phyloP scores from a whole-genome alignment of 129 eudicot species.

The Escallonia herrerae region DNA sequence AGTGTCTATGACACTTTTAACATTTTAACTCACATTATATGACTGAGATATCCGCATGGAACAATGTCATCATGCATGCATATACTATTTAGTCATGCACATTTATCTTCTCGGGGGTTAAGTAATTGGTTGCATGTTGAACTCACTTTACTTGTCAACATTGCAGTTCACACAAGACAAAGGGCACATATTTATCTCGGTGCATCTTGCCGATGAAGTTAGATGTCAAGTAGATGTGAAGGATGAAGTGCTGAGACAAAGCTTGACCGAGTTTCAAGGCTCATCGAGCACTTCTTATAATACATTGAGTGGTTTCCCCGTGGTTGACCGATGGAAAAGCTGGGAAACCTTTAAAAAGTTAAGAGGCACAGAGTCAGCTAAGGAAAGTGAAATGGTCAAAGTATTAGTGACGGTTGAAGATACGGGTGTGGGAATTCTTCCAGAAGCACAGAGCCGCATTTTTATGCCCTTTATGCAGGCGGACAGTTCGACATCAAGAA shows the following conservation, averaged over 20 bases:
- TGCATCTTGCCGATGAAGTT: conserved; percentile 74
- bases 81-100: no score
- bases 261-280: conserved; percentile 17
- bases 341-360: conserved; percentile 48
- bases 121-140: neutral
- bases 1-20: no score
- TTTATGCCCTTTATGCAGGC: conserved; percentile 97
- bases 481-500: conserved; percentile 79
- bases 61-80: no score
- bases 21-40: no score
- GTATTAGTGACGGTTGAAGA: conserved; percentile 81
- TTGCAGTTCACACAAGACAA: conserved; percentile 72
- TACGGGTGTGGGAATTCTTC: conserved; percentile 89
- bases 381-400: conserved; percentile 33
- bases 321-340: conserved; percentile 65
- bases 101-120: neutral
- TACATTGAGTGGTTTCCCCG: conserved; percentile 71
- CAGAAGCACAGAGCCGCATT: conserved; percentile 59
- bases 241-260: conserved; percentile 59
- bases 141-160: neutral
- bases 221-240: conserved; percentile 19
- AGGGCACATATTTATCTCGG: conserved; percentile 82
- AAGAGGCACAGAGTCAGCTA: conserved; percentile 16
- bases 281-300: conserved; percentile 13
- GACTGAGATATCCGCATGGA: no score